A percentile compares a stretch with the other conserved stretches of the same genome.
These are phyloP conservation scores for Talaromyces sp. DNA, from an alignment of 2,329 filamentous ascomycete genomes.

Conservation along the genomic window DNA sequence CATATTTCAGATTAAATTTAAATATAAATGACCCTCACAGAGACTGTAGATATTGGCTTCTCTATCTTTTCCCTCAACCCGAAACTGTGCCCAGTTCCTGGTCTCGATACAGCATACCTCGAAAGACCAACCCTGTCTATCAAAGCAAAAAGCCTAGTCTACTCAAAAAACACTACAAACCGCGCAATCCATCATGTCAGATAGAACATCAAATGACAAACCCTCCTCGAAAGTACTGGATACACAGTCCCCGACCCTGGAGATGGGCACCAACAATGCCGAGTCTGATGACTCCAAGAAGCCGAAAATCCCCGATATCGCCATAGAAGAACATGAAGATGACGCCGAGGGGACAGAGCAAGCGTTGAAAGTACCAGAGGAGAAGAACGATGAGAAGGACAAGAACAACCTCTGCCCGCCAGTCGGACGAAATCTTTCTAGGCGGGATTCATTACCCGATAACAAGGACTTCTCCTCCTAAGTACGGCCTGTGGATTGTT, in stretches of 20 bases:
- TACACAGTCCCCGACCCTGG: neutral
- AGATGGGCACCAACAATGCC: neutral
- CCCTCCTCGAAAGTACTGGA: neutral
- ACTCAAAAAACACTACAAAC: neutral
- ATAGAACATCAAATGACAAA: neutral
- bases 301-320: neutral
- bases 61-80: neutral
- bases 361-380: neutral
- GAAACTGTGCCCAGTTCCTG: neutral
- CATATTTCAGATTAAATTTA: neutral
- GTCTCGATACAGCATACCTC: neutral
- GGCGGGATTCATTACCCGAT: no score
- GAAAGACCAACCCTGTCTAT: neutral
- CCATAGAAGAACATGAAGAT: neutral
- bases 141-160: neutral
- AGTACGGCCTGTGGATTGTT: neutral
- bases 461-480: neutral
- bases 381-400: no score
- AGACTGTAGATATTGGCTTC: neutral
- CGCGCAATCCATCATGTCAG: neutral
- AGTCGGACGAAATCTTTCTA: no score
- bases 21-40: neutral
- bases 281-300: neutral
- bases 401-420: no score
- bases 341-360: neutral